Evolutionary conservation across 2,329 filamentous ascomycete species (phyloP).

Genomic region (Aspergillus glaucus): DNA sequence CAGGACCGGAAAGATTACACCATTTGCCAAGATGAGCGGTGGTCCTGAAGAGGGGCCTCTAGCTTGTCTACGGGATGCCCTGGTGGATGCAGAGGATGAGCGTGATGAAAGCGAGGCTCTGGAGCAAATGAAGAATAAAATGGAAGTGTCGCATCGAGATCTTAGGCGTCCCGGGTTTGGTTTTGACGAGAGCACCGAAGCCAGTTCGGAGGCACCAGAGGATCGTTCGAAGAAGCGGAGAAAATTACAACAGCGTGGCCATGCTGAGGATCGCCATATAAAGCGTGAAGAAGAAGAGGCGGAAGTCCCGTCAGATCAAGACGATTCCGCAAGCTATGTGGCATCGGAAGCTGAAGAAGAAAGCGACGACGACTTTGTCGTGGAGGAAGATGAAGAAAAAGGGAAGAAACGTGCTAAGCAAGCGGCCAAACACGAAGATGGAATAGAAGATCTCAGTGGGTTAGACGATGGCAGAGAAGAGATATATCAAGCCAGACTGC

Average conservation of each 20-base stretch:
- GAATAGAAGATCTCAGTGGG: constrained; percentile 53
- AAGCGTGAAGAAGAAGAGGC: constrained; percentile 6
- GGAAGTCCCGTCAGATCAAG: constrained; percentile 20
- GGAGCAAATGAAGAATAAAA: constrained; percentile 29
- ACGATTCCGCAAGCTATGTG: constrained; percentile 30
- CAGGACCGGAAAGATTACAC: constrained; percentile 93
- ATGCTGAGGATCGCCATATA: not conserved
- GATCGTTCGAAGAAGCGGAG: constrained; percentile 28
- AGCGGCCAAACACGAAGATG: constrained; percentile 25
- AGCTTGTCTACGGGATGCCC: constrained; percentile 66
- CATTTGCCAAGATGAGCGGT: constrained; percentile 73
- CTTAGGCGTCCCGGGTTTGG: constrained; percentile 68
- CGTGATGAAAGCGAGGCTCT: constrained; percentile 46
- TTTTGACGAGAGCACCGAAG: constrained; percentile 40
- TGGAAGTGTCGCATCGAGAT: constrained; percentile 62
- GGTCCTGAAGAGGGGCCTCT: constrained; percentile 53
- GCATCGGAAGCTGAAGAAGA: constrained; percentile 25
- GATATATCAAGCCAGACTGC: constrained; percentile 68
- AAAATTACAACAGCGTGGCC: constrained; percentile 19
- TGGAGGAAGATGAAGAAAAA: constrained; percentile 25
- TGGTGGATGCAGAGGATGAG: constrained; percentile 76
- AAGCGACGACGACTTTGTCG: constrained; percentile 31
- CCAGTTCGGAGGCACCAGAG: constrained; percentile 14
- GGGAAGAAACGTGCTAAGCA: constrained; percentile 16
- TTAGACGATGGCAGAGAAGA: constrained; percentile 86